Evolutionary conservation across 768 basidiomycete species (phyloP), one percentile per base, ranked within the genome.

Genomic region (Leucocoprinus leucothites): DNA sequence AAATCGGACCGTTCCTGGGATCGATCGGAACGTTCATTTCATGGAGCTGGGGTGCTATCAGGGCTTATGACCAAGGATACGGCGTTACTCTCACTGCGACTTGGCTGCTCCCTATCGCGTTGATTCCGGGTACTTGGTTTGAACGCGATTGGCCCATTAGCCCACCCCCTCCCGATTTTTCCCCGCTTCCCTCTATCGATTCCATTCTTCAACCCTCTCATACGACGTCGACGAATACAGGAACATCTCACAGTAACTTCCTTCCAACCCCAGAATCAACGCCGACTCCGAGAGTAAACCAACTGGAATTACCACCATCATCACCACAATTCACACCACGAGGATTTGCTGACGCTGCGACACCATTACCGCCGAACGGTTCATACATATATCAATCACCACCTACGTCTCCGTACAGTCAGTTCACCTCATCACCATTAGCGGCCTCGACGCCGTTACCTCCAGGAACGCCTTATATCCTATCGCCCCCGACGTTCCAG

Each of bases 61-160:
- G 81, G 63, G 72, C 79, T n/a, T 91, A 89, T 62, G 88, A 92
- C 2, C 19, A 53, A 87, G 89, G 90, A 1, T 72, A 81, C 53
- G 90, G 91, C 6, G 85, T 92, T 9, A 85, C 84, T 40, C 72
- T 94, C 26, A 89, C 83, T 6, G 90, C 91, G 9, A 89, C 89
- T 1, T 92, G 91, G 91, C 67, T 91, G 11, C 71, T 91, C 3
- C 89, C 91, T 1, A 75, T 91, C 34, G 82, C 86, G 1, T 74
- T 91, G 55, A 82, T 92, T 22, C 89, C 91, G 3, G 80, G 88
- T 18, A 86, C 87, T 7, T 90, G 89, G 88, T 58, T 57, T 40
- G 61, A 69, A 41, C 43, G 54, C 18, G 54, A 56, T 35, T 56
- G 54, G 41, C 54, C 54, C 18, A 35, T 35, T 0, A 56, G 34